These are phyloP conservation scores for Anethum foeniculum DNA, from an alignment of 140 eudicot genomes.

Conservation along the genomic window DNA sequence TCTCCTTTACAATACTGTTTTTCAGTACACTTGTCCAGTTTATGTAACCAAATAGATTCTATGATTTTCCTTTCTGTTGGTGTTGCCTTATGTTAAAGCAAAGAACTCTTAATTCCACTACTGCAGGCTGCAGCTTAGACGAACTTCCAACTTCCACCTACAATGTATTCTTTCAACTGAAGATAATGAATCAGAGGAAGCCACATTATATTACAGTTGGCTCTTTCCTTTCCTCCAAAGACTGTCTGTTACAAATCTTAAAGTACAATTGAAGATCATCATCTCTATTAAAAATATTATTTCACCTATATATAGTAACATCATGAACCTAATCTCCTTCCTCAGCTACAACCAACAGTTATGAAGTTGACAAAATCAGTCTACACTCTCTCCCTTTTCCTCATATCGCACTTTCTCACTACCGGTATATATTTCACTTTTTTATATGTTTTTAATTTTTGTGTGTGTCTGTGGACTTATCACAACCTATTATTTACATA, in stretches of 20 bases:
- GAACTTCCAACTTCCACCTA: conserved; percentile 5
- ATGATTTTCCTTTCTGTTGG: not conserved
- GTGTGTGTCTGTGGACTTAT: not conserved
- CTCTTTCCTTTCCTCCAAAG: conserved; percentile 22
- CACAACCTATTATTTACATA: not conserved
- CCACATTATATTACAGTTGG: not conserved
- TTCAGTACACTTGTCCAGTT: not conserved
- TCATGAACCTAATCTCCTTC: not conserved
- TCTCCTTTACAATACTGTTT: not conserved
- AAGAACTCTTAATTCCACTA: not conserved
- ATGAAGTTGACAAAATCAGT: conserved; percentile 24
- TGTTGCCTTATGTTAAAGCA: not conserved
- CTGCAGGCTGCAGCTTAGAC: not conserved
- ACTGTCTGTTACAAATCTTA: conserved; percentile 17
- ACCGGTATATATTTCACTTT: conserved; percentile 15
- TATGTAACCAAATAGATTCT: not conserved
- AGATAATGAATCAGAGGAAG: conserved; percentile 10
- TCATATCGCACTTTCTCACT: conserved; percentile 18
- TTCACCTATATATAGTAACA: conserved; percentile 9
- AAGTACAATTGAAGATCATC: conserved; percentile 22
- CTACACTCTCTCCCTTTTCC: conserved; percentile 7
- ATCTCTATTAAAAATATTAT: not conserved
- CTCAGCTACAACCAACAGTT: not conserved
- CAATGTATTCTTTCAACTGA: not conserved
- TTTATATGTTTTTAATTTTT: not conserved